phyloP scores from a whole-genome alignment of 495 filamentous ascomycete genomes.

The Aspergillus taichungensis region DNA sequence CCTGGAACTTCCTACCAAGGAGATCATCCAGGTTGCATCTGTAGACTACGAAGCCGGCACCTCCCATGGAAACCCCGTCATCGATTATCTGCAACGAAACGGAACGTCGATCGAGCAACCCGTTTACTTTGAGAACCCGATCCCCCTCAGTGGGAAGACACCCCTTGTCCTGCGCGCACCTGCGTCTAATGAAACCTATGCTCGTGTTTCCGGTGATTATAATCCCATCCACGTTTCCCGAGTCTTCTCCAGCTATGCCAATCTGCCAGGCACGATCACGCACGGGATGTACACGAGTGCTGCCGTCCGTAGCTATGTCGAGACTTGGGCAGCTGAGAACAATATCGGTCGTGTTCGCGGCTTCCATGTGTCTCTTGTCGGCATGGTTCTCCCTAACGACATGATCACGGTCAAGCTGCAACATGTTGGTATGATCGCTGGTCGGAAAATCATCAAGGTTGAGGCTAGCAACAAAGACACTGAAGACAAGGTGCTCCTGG shows the following conservation, averaged over 20 bases:
- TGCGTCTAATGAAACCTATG: constrained; percentile 97
- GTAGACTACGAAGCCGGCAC: constrained; percentile 85
- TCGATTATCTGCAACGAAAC: constrained; percentile 89
- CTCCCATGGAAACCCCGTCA: constrained; percentile 92
- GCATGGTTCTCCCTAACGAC: constrained; percentile 97
- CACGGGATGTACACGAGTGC: constrained; percentile 99
- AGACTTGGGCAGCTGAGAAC: constrained; percentile 99
- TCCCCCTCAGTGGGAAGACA: constrained; percentile 88
- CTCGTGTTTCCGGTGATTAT: constrained; percentile 93
- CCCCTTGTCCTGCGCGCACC: constrained; percentile 80
- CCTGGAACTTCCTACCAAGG: constrained; percentile 92
- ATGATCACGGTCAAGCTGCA: constrained; percentile 87
- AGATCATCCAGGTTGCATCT: constrained; percentile 89
- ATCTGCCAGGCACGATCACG: constrained; percentile 90
- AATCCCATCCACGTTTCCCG: constrained; percentile 98
- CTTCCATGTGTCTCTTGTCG: constrained; percentile 89
- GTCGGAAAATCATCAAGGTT: constrained; percentile 98
- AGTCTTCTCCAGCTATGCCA: constrained; percentile 91
- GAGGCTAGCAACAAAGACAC: constrained; percentile 89
- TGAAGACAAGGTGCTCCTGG: constrained; percentile 88
- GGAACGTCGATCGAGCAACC: constrained; percentile 93
- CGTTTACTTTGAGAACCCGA: constrained; percentile 93
- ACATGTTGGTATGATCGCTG: constrained; percentile 95
- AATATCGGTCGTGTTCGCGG: constrained; percentile 94
- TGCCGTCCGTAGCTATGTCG: constrained; percentile 92